A percentile compares a stretch with the other conserved stretches of the same genome.
phyloP scores from a whole-genome alignment of 495 filamentous ascomycete genomes.

The Xylaria curta region DNA sequence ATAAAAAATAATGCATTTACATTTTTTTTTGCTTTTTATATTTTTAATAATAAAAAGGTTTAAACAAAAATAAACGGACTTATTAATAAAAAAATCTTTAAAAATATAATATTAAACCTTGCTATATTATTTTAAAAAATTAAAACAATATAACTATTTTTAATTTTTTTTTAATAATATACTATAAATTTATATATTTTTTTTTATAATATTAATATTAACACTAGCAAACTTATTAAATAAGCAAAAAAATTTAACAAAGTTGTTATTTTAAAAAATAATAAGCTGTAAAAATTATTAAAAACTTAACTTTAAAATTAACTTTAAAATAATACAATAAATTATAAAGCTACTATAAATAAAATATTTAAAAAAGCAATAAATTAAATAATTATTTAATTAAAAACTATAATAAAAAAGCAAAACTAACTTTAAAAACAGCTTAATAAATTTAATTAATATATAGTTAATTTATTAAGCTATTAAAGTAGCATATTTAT shows the following conservation, averaged over 20 bases:
- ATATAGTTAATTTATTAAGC: too few relatives aligned
- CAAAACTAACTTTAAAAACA: too few relatives aligned
- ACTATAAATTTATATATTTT: neutral
- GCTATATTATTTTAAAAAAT: neutral
- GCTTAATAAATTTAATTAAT: too few relatives aligned
- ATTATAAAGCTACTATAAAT: too few relatives aligned
- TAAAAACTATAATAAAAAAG: neutral
- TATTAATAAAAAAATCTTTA: neutral
- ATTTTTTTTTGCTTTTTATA: too few relatives aligned
- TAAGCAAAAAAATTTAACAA: neutral
- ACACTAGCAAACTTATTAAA: neutral
- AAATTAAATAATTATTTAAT: neutral
- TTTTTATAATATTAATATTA: neutral
- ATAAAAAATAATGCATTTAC: too few relatives aligned
- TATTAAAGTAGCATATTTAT: too few relatives aligned
- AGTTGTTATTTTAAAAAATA: too few relatives aligned
- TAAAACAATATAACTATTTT: neutral
- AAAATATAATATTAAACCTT: neutral
- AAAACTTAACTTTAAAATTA: too few relatives aligned
- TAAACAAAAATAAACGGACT: neutral
- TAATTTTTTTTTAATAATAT: neutral
- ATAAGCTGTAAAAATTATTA: too few relatives aligned
- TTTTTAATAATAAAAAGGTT: too few relatives aligned
- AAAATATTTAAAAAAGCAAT: neutral
- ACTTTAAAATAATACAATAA: too few relatives aligned